These are phyloP conservation scores for Capsicum chinense DNA, from an alignment of 257 asterid species.

Conservation along the genomic window DNA sequence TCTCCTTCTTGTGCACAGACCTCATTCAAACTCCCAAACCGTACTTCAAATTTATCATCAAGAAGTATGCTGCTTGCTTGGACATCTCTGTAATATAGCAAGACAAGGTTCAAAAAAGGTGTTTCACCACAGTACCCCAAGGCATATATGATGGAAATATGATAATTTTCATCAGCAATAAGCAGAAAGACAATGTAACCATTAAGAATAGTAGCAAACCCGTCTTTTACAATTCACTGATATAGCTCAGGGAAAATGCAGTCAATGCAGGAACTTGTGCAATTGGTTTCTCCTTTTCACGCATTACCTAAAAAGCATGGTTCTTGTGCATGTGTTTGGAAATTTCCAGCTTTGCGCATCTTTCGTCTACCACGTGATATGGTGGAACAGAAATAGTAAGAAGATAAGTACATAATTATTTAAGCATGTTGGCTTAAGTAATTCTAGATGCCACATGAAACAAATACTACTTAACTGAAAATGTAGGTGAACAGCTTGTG, in stretches of 20 bases:
- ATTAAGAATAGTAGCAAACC: not conserved
- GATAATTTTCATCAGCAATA: slow-evolving; percentile 1
- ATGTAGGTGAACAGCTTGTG: not conserved
- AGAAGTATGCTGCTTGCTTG: slow-evolving; percentile 97
- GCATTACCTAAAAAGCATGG: not conserved
- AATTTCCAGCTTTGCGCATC: not conserved
- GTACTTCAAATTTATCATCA: slow-evolving; percentile 91
- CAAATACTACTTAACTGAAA: not conserved
- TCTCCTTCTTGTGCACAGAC: slow-evolving; percentile 90
- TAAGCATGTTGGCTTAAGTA: not conserved
- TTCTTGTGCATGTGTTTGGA: not conserved
- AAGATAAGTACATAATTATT: not conserved
- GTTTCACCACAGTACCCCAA: slow-evolving; percentile 23
- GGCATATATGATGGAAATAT: not conserved
- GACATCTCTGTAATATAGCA: slow-evolving; percentile 65
- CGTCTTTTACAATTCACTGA: not conserved
- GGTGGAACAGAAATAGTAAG: not conserved
- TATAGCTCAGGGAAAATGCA: not conserved
- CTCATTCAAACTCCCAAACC: slow-evolving; percentile 88
- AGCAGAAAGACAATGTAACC: not conserved
- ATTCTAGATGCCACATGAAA: not conserved
- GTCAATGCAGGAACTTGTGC: not conserved
- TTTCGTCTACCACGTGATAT: not conserved
- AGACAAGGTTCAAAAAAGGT: not conserved
- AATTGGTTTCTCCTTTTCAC: slow-evolving; percentile 7